Base-by-base conservation (phyloP, 2,329 filamentous ascomycete species). In the Cryphonectria carpinicola region DNA sequence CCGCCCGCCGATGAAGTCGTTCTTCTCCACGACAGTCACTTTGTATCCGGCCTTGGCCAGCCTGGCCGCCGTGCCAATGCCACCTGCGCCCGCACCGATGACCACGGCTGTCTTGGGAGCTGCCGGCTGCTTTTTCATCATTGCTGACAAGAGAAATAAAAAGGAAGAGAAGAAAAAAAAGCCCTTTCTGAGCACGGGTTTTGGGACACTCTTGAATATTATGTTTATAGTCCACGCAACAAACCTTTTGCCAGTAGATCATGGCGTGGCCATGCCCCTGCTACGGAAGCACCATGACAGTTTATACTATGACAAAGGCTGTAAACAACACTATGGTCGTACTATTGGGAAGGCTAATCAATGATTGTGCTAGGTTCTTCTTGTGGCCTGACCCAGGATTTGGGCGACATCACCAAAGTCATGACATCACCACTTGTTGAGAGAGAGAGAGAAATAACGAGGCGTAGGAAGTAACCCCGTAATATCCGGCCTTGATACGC, bases 11-110 rank as follows among this genome's bases (percentile, higher is more conserved):
- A 89, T 90, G 78, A 92, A 92, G 70, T 82, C 82, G 76, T 94
- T 93, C 83, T 93, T 93, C 80, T 94, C 92, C n/a, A 94, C 81
- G 1, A 94, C 89, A 0, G 90, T 93, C n/a, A 94, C 92, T 46
- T 85, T 79, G 78, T 91, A 89, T 54, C 92, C 92, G 1, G 90
- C 87, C 77, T 90, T 90, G 65, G 90, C 90, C 14, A 94, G 86
- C 62, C 92, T 88, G 2, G 92, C 91, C 70, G 92, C 90, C 1
- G 89, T 89, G n/a, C 90, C 87, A 58, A 93, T 88, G 71, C 92
- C 92, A 66, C 92, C 92, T 62, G 89, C 88, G 71, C 92, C 92
- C 41, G 92, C 91, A 73, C 91, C 91, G 49, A 72, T 54, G 32
- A 72, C 65, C n/a, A 72, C 61, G 68, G 71, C 71, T 1, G 71